Conservation (phyloP, 768 basidiomycete genomes). For the Lepiota venenata region DNA sequence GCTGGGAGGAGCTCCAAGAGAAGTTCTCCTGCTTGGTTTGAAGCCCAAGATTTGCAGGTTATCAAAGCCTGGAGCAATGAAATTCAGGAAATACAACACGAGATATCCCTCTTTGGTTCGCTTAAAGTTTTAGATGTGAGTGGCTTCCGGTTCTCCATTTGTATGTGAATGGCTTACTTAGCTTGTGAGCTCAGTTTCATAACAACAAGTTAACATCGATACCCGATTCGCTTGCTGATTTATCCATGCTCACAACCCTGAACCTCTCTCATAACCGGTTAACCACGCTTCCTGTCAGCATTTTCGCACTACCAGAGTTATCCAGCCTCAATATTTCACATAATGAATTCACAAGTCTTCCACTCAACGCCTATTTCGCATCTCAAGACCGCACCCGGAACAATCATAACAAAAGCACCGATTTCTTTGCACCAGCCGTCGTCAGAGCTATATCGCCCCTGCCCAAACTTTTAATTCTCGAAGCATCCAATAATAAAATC, state of each 20-base stretch:
- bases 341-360: slow-evolving; percentile 58
- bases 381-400: slow-evolving; percentile 19
- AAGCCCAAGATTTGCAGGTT: slow-evolving; percentile 73
- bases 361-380: slow-evolving; percentile 60
- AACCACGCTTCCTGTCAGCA: slow-evolving; percentile 53
- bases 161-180: not conserved
- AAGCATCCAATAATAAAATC: slow-evolving; percentile 69
- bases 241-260: slow-evolving; percentile 60
- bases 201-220: slow-evolving; percentile 64
- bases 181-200: slow-evolving; percentile 52
- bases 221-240: slow-evolving; percentile 65
- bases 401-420: slow-evolving; percentile 35
- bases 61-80: slow-evolving; percentile 82
- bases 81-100: slow-evolving; percentile 74
- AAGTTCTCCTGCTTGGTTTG: slow-evolving; percentile 68
- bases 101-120: slow-evolving; percentile 82
- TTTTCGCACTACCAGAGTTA: slow-evolving; percentile 69
- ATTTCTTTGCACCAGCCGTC: slow-evolving; percentile 64
- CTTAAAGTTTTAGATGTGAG: slow-evolving; percentile 78
- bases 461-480: slow-evolving; percentile 60
- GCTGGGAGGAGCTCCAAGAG: slow-evolving; percentile 39
- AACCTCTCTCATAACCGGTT: slow-evolving; percentile 77
- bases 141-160: slow-evolving; percentile 8
- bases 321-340: slow-evolving; percentile 67
- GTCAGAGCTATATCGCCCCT: slow-evolving; percentile 60